phyloP scores from a whole-genome alignment of 352 stramenopile genomes.

The Phytophthora agathidicida region DNA sequence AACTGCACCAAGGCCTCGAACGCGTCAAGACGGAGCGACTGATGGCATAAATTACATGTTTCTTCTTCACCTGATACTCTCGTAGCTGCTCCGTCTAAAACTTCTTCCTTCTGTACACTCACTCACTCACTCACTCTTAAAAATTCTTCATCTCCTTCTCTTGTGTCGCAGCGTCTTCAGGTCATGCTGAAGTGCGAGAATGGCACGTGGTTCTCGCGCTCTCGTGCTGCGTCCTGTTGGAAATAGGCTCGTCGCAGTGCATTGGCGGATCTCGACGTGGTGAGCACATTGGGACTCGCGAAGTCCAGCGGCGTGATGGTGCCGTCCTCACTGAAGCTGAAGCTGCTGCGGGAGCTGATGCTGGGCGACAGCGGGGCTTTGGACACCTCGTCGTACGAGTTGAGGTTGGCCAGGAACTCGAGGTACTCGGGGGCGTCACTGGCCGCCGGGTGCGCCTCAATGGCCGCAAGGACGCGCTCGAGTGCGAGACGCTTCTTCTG shows the following conservation, averaged over 20 bases:
- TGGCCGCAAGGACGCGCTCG: slow-evolving; percentile 51
- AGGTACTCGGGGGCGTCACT: slow-evolving; percentile 72
- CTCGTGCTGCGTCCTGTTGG: slow-evolving; percentile 25
- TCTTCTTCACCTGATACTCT: neutral
- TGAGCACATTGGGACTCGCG: slow-evolving; percentile 19
- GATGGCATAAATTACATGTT: slow-evolving; percentile 21
- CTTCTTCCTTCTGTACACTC: slow-evolving; percentile 25
- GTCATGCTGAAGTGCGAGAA: slow-evolving; percentile 66
- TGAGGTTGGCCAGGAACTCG: slow-evolving; percentile 65
- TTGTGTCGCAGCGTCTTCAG: slow-evolving; percentile 18
- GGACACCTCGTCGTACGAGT: slow-evolving; percentile 59
- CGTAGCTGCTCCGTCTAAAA: too few relatives aligned
- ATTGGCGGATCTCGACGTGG: slow-evolving; percentile 38
- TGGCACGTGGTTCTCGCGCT: slow-evolving; percentile 46
- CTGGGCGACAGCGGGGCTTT: slow-evolving; percentile 35
- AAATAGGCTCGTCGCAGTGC: slow-evolving; percentile 40
- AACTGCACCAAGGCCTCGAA: slow-evolving; percentile 45
- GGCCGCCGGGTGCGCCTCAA: slow-evolving; percentile 62
- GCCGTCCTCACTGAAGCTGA: slow-evolving; percentile 40
- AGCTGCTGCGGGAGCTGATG: slow-evolving; percentile 35
- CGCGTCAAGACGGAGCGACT: slow-evolving; percentile 43
- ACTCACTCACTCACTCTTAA: slow-evolving; percentile 8
- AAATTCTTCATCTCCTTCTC: slow-evolving; percentile 3
- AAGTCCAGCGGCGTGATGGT: slow-evolving; percentile 31
- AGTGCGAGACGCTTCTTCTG: slow-evolving; percentile 68